These are phyloP conservation scores for Lipomyces yamadae DNA, from an alignment of 805 yeast genomes.

Conservation along the genomic window DNA sequence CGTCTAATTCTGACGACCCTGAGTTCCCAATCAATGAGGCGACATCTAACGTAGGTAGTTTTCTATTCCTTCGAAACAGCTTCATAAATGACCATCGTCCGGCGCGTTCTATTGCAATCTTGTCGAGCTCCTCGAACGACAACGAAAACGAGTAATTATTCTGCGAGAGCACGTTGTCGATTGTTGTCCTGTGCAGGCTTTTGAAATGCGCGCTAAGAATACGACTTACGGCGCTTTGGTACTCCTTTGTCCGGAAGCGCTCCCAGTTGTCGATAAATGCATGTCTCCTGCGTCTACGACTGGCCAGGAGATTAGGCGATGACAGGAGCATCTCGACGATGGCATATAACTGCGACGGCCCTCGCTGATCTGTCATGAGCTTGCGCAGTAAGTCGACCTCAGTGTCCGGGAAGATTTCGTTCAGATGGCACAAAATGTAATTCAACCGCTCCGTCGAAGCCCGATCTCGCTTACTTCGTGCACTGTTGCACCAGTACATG, in stretches of 20 bases:
- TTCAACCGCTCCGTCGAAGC: conserved; percentile 22
- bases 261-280: conserved; percentile 25
- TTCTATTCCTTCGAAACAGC: conserved; percentile 13
- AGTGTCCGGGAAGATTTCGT: conserved; percentile 33
- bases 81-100: conserved; percentile 23
- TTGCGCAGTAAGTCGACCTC: conserved; percentile 31
- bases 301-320: conserved; percentile 23
- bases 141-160: conserved; percentile 26
- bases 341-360: conserved; percentile 32
- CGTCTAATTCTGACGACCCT: conserved; percentile 30
- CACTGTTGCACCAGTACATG: background rate
- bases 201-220: conserved; percentile 19
- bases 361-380: conserved; percentile 27
- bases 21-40: conserved; percentile 14
- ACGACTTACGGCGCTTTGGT: conserved; percentile 23
- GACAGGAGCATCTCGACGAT: conserved; percentile 31
- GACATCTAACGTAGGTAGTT: conserved; percentile 11
- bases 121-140: conserved; percentile 22
- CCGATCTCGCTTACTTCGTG: conserved; percentile 1
- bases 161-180: conserved; percentile 28
- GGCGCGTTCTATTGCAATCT: conserved; percentile 23
- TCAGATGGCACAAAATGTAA: conserved; percentile 21
- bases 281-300: conserved; percentile 19
- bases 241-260: conserved; percentile 31
- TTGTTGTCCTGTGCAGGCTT: conserved; percentile 20